Evolutionary conservation across 2,329 filamentous ascomycete genomes (phyloP), one percentile per base, ranked within the genome.

Genomic region (Venturia carpophila): DNA sequence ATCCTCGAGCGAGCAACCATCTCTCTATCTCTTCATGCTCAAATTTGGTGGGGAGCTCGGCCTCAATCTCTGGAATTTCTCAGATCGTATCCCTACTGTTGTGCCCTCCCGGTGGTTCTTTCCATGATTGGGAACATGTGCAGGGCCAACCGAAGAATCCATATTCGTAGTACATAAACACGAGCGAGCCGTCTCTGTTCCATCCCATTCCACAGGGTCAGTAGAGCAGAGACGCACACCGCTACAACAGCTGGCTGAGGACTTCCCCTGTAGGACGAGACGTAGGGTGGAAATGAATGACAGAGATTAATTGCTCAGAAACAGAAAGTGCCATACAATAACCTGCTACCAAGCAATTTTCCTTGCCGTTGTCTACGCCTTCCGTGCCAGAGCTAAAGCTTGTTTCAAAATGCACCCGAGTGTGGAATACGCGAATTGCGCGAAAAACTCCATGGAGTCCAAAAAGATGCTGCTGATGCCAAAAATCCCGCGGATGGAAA

Each of bases 311-410:
- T 30, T 30, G 30, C 21, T 19, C 49, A 55, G 4, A 55, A 55
- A 34, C 49, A 37, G 19, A 19, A n/a, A 37, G 27, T 37, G 27
- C 13, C 52, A 34, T 56, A 37, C 52, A 56, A 27, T 6, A 34
- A 21, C 52, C 27, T 15, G 27, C 52, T n/a, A 56, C 52, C 52
- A 15, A 21, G n/a, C 19, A 56, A 37, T 37, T 56, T 56, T 56
- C 52, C 52, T 37, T 37, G 30, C 52, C 52, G 19, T 56, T 37
- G 30, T 56, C 52, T 56, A 56, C 34, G 52, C 52, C 49, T 37
- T 56, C 27, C 30, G 13, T 37, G 52, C 30, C 52, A 37, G 15
- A 56, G 52, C 52, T 17, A 3, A 37, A n/a, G n/a, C 27, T n/a
- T 56, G 52, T 27, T 27, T 37, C 24, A 37, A 37, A 19, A 37